These are phyloP conservation scores for Erythrophleum fordii DNA, from an alignment of 306 rosid species.

Conservation along the genomic window DNA sequence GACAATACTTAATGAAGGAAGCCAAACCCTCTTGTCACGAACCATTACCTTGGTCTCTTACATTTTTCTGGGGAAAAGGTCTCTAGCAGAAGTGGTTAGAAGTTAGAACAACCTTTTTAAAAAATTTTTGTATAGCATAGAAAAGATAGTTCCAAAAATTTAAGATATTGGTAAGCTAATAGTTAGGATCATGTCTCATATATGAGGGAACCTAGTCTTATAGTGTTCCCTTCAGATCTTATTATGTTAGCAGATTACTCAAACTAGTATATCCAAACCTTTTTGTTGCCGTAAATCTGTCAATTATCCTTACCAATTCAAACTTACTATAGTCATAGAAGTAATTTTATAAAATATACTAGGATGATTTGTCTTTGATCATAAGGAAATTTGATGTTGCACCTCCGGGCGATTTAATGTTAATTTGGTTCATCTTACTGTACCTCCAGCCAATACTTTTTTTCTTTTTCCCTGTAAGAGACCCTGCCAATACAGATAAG, in stretches of 20 bases:
- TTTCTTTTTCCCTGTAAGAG: not conserved
- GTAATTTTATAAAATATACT: not conserved
- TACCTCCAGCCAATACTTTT: not conserved
- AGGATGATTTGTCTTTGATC: not conserved
- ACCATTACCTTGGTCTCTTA: not conserved
- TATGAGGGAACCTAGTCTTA: not conserved
- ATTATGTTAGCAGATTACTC: slow-evolving; percentile 4
- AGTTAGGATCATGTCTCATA: not conserved
- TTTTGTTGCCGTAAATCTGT: not conserved
- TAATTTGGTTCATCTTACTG: slow-evolving; percentile 9
- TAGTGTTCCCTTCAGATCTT: not conserved
- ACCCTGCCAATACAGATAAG: slow-evolving; percentile 12
- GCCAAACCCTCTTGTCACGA: not conserved
- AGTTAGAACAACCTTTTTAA: not conserved
- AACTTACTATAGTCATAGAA: not conserved
- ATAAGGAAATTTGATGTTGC: not conserved
- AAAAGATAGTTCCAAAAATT: not conserved
- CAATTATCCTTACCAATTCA: not conserved
- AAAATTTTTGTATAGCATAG: not conserved
- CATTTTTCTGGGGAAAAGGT: not conserved
- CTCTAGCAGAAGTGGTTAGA: not conserved
- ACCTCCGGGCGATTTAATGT: not conserved
- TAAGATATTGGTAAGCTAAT: not conserved
- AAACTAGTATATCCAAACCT: not conserved
- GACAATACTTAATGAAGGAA: slow-evolving; percentile 3